Conservation (phyloP, 2,329 filamentous ascomycete species). For the Neurospora sp. region DNA sequence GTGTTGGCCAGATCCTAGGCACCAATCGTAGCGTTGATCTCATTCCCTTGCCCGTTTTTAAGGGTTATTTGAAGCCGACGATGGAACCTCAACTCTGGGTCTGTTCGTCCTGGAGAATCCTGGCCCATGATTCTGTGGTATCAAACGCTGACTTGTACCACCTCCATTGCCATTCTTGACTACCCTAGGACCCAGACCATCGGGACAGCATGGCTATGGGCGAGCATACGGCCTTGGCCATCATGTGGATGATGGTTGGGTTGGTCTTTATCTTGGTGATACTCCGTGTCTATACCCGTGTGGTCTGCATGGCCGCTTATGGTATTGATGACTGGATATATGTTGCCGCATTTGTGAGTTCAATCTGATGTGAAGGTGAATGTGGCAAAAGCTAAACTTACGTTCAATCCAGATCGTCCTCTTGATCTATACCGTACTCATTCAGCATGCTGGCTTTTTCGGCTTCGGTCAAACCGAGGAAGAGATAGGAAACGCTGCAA, state of each 20-base stretch:
- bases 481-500: slow-evolving; percentile 15
- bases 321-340: slow-evolving; percentile 29
- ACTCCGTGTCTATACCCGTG: slow-evolving; percentile 8
- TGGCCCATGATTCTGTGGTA: neutral
- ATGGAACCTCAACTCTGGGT: neutral
- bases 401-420: slow-evolving; percentile 18
- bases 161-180: neutral
- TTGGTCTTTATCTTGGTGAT: slow-evolving; percentile 8
- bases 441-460: slow-evolving; percentile 20
- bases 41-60: neutral
- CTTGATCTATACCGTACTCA: slow-evolving; percentile 25
- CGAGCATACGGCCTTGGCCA: slow-evolving; percentile 8
- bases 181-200: neutral
- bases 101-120: neutral
- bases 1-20: neutral
- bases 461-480: slow-evolving; percentile 27
- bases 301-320: slow-evolving; percentile 20
- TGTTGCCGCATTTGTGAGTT: slow-evolving; percentile 7
- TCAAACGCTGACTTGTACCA: neutral
- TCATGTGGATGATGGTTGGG: slow-evolving; percentile 10
- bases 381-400: neutral
- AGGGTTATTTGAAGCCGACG: neutral
- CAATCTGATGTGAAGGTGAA: slow-evolving; percentile 3
- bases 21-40: neutral
- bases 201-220: slow-evolving; percentile 1